These are phyloP conservation scores for Westerdykella aurantiaca DNA, from an alignment of 2,329 filamentous ascomycete genomes.

Conservation along the genomic window DNA sequence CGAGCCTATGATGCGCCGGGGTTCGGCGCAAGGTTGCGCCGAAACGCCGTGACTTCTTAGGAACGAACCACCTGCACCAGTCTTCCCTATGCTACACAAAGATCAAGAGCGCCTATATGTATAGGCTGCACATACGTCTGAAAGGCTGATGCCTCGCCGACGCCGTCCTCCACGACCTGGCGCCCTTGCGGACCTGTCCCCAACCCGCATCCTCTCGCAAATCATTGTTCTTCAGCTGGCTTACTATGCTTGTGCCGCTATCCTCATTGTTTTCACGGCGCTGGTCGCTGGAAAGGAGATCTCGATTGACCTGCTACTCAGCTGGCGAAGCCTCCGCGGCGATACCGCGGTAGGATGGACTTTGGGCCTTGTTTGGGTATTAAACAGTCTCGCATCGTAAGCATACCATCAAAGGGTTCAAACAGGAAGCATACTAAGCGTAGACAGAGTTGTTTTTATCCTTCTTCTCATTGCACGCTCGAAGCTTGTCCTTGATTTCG, in stretches of 20 bases:
- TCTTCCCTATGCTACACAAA: no score
- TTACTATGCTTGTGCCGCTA: slow-evolving; percentile 58
- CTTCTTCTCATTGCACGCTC: slow-evolving; percentile 78
- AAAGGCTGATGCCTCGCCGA: slow-evolving; percentile 47
- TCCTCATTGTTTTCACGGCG: slow-evolving; percentile 62
- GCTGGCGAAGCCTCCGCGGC: slow-evolving; percentile 58
- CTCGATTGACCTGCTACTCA: slow-evolving; percentile 54
- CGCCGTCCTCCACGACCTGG: slow-evolving; percentile 60
- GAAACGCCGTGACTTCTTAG: no score
- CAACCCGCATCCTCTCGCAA: slow-evolving; percentile 61
- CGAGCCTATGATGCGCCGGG: no score
- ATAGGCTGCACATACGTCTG: not conserved
- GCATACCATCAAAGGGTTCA: slow-evolving; percentile 17
- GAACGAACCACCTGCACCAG: no score
- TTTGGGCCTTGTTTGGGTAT: slow-evolving; percentile 60
- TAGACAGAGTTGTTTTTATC: slow-evolving; percentile 68
- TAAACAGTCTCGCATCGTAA: slow-evolving; percentile 60
- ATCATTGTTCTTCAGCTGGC: slow-evolving; percentile 59
- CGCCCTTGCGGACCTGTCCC: slow-evolving; percentile 60
- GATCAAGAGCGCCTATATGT: not conserved
- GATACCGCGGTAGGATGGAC: slow-evolving; percentile 68
- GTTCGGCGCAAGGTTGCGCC: no score
- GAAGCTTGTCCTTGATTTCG: slow-evolving; percentile 93
- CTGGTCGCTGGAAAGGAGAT: slow-evolving; percentile 59
- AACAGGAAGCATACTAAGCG: slow-evolving; percentile 10